A percentile compares a stretch with the other conserved stretches of the same genome.
Evolutionary conservation across 2,329 filamentous ascomycete species (phyloP).

Genomic region (Aspergillus fijiensis): DNA sequence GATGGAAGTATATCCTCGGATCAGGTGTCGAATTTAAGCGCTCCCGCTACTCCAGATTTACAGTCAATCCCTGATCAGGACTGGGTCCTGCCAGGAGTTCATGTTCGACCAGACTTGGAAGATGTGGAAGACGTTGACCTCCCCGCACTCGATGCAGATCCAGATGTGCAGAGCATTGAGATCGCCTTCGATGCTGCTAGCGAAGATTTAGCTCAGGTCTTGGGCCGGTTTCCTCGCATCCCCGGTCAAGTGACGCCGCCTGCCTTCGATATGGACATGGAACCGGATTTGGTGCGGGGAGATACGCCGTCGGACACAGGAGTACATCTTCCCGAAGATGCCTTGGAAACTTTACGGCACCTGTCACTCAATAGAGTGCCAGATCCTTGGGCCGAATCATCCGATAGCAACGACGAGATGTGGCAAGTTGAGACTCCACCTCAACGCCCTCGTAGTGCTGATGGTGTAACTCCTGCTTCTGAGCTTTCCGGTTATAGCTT

Average conservation of each 20-base stretch:
- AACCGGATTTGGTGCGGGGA: conserved; percentile 22
- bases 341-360: conserved; percentile 76
- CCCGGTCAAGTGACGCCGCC: conserved; percentile 27
- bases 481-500: conserved; percentile 67
- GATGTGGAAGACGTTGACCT: conserved; percentile 28
- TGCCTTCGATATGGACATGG: conserved; percentile 16
- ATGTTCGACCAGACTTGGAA: conserved; percentile 35
- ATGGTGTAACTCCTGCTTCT: conserved; percentile 52
- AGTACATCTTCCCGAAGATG: conserved; percentile 73
- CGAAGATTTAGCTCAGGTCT: conserved; percentile 60
- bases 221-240: conserved; percentile 43
- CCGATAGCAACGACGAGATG: conserved; percentile 60
- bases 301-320: conserved; percentile 49
- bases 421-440: conserved; percentile 58
- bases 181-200: conserved; percentile 40
- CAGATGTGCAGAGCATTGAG: conserved; percentile 33
- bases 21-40: conserved; percentile 78
- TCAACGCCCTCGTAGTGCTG: conserved; percentile 46
- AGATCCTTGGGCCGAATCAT: conserved; percentile 41
- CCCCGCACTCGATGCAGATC: conserved; percentile 23
- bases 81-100: conserved; percentile 55
- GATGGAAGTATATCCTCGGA: conserved; percentile 88
- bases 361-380: conserved; percentile 57
- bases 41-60: conserved; percentile 78
- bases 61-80: conserved; percentile 56